Conservation (phyloP, 495 filamentous ascomycete genomes). For the Parathielavia appendiculata region DNA sequence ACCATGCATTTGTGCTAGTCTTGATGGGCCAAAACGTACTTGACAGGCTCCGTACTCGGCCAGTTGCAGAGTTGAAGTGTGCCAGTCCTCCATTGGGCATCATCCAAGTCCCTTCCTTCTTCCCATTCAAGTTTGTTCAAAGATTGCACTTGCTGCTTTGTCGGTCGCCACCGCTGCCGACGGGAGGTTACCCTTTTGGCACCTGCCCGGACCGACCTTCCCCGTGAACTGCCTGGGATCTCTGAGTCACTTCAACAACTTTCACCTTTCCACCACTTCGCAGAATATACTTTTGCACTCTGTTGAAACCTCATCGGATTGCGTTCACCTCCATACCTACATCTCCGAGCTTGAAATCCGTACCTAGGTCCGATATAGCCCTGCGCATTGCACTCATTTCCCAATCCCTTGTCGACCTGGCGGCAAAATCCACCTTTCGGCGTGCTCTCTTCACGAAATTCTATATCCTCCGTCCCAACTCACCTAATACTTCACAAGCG, state of each 20-base stretch:
- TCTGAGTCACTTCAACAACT: constrained; percentile 16
- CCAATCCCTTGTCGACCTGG: not conserved
- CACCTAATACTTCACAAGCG: not conserved
- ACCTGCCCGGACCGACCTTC: constrained; percentile 14
- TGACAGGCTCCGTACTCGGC: constrained; percentile 11
- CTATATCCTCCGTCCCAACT: not conserved
- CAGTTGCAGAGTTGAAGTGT: constrained; percentile 2
- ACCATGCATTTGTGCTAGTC: not conserved
- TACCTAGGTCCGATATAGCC: too few species aligned
- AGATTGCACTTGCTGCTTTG: not conserved
- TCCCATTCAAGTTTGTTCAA: not conserved
- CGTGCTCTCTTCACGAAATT: not conserved
- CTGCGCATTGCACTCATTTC: not conserved
- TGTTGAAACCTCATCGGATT: not conserved
- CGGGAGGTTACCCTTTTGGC: not conserved
- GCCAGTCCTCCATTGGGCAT: constrained; percentile 1
- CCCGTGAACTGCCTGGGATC: constrained; percentile 11
- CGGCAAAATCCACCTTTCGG: not conserved
- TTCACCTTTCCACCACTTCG: not conserved
- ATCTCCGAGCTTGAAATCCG: not conserved
- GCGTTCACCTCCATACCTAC: not conserved
- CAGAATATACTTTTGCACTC: constrained; percentile 1
- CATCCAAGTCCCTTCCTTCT: constrained; percentile 2
- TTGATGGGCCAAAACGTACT: not conserved
- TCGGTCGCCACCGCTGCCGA: constrained; percentile 1